These are phyloP conservation scores for Petunia secreta DNA, from an alignment of 257 asterid genomes.

Conservation along the genomic window DNA sequence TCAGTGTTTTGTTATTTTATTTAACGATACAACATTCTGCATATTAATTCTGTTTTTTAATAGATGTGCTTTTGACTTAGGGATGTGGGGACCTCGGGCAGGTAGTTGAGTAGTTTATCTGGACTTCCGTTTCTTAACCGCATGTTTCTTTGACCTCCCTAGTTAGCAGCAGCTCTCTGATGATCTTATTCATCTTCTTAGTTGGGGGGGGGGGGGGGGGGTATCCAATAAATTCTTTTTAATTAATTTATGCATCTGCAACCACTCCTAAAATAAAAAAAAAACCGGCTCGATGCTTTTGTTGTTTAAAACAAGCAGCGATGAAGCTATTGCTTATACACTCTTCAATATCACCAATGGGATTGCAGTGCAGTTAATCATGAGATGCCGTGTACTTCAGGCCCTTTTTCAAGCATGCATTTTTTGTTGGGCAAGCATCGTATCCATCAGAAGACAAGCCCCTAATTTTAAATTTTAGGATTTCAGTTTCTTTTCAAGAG, in stretches of 20 bases:
- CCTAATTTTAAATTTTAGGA: not conserved
- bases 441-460: not conserved
- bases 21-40: not conserved
- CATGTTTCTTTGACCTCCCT: not conserved
- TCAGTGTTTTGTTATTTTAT: not conserved
- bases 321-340: not conserved
- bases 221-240: not conserved
- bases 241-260: not conserved
- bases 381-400: not conserved
- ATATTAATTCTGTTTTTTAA: not conserved
- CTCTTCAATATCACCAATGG: slow-evolving; percentile 17
- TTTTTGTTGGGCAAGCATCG: not conserved
- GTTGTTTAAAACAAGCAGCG: not conserved
- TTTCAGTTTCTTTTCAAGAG: not conserved
- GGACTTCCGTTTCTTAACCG: not conserved
- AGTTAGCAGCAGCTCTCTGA: not conserved
- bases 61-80: not conserved
- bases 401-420: not conserved
- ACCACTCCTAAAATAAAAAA: not conserved
- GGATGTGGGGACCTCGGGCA: not conserved
- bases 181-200: not conserved
- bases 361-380: not conserved
- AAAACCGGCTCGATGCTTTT: not conserved
- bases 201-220: not conserved
- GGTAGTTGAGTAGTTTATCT: not conserved